A percentile compares a stretch with the other conserved stretches of the same genome.
Conservation (phyloP, 345 rosid genomes). For the Moricandia moricandioides region DNA sequence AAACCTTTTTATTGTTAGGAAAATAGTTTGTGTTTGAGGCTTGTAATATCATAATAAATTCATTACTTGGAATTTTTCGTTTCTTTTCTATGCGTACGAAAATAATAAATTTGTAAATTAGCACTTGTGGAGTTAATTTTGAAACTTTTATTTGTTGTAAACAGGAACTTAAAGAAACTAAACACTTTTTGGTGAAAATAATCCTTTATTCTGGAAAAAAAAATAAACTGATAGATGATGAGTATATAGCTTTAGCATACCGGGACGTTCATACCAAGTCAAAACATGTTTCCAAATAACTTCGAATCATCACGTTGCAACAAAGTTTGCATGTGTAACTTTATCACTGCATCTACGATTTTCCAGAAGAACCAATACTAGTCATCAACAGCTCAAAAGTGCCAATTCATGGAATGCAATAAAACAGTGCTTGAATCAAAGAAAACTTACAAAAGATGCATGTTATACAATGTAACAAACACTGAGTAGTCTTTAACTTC, state of each 20-base stretch:
- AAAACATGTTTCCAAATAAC: not conserved
- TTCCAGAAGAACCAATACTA: not conserved
- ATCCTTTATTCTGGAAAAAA: not conserved
- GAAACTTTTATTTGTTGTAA: not conserved
- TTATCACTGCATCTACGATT: not conserved
- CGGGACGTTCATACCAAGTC: not conserved
- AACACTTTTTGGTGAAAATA: not conserved
- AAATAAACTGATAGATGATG: slow-evolving; percentile 3
- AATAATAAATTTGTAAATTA: not conserved
- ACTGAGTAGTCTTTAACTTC: too few relatives aligned
- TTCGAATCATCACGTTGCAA: not conserved
- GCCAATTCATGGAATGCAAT: not conserved
- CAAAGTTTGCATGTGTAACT: slow-evolving; percentile 1
- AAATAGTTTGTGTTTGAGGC: not conserved
- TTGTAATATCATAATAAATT: slow-evolving; percentile 17
- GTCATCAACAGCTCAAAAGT: not conserved
- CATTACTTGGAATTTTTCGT: not conserved
- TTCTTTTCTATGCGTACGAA: not conserved
- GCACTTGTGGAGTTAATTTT: not conserved
- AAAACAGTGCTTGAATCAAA: not conserved
- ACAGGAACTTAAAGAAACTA: not conserved
- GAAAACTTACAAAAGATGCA: not conserved
- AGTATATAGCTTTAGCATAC: not conserved
- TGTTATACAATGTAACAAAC: not conserved
- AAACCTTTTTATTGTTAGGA: slow-evolving; percentile 11